These are phyloP conservation scores for Agarophyton chilense DNA, from an alignment of 23 red algal genomes.

Conservation along the genomic window DNA sequence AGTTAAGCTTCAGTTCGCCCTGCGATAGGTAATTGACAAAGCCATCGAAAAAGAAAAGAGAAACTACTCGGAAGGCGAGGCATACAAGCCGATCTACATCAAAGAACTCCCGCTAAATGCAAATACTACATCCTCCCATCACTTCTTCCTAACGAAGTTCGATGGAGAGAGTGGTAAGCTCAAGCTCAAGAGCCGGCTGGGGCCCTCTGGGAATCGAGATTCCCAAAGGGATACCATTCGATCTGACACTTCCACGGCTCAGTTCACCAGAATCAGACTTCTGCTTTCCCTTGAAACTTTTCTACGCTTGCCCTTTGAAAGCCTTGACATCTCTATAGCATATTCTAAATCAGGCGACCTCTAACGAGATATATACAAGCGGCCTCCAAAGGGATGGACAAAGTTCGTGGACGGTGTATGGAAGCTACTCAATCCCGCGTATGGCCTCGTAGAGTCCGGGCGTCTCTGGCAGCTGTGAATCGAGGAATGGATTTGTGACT, in stretches of 20 bases:
- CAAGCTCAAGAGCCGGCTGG: neutral
- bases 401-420: neutral
- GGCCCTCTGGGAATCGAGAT: neutral
- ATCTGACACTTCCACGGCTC: neutral
- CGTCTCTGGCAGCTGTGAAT: neutral
- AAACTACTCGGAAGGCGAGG: too few relatives aligned
- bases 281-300: neutral
- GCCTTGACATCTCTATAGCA: neutral
- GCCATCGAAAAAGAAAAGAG: neutral
- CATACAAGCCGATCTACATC: too few relatives aligned
- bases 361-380: neutral
- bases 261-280: neutral
- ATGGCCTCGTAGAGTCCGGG: neutral
- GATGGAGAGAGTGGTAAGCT: neutral
- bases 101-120: neutral
- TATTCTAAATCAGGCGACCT: neutral
- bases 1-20: too few relatives aligned
- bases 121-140: too few relatives aligned
- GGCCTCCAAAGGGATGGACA: neutral
- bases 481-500: neutral
- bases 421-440: neutral
- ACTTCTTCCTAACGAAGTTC: too few relatives aligned
- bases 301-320: neutral
- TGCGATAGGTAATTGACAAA: too few relatives aligned
- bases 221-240: too few relatives aligned